Evolutionary conservation across 2,329 filamentous ascomycete genomes (phyloP).

Genomic region (Coleophoma crateriformis): DNA sequence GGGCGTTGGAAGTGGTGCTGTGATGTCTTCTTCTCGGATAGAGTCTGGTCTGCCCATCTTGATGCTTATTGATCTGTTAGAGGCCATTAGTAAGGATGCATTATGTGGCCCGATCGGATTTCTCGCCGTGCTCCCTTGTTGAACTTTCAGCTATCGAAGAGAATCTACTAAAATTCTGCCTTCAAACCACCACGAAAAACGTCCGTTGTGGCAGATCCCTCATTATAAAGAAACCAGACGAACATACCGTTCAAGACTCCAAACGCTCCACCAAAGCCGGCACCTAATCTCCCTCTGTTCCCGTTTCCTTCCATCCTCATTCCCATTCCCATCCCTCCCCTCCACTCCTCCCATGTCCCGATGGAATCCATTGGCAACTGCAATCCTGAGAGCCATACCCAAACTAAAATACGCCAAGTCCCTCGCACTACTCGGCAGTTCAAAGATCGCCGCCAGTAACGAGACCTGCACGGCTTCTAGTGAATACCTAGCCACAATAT

Average conservation of each 20-base stretch:
- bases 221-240: too few species aligned
- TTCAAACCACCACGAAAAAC: too few species aligned
- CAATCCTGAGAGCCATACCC: not conserved
- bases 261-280: not conserved
- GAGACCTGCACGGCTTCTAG: not conserved
- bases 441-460: not conserved
- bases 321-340: not conserved
- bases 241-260: not conserved
- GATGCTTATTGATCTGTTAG: not conserved
- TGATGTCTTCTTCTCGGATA: constrained; percentile 1
- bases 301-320: too few species aligned
- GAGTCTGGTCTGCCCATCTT: not conserved
- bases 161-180: too few species aligned
- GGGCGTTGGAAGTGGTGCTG: not conserved
- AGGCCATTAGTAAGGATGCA: not conserved
- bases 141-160: too few species aligned
- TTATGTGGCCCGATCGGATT: too few species aligned
- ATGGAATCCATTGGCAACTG: not conserved
- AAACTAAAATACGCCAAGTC: not conserved
- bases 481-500: not conserved
- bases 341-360: not conserved
- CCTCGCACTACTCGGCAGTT: not conserved
- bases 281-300: not conserved
- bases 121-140: too few species aligned
- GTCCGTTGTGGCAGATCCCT: too few species aligned